These are phyloP conservation scores for Erigeron canadensis DNA, from an alignment of 129 eudicot species.

Conservation along the genomic window DNA sequence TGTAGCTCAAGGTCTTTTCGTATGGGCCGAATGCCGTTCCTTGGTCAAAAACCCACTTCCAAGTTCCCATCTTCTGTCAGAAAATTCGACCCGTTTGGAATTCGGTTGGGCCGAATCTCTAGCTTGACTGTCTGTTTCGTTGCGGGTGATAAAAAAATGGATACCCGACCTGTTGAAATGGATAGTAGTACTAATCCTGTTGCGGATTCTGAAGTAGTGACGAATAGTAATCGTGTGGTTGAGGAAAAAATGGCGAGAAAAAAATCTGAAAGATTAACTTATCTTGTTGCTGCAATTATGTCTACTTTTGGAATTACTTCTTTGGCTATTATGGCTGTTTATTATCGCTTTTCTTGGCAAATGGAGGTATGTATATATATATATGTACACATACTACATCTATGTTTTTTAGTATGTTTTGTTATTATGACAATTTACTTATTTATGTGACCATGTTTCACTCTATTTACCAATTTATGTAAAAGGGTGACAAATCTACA, in stretches of 20 bases:
- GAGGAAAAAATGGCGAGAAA: slow-evolving; percentile 81
- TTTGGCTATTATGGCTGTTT: slow-evolving; percentile 89
- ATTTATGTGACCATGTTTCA: no score
- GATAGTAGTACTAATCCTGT: not conserved
- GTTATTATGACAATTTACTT: not conserved
- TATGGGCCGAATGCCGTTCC: slow-evolving; percentile 31
- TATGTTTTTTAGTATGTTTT: not conserved
- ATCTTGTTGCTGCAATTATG: slow-evolving; percentile 90
- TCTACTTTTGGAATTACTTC: slow-evolving; percentile 89
- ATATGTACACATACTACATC: not conserved
- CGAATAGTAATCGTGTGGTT: slow-evolving; percentile 29
- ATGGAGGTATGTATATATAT: slow-evolving; percentile 62
- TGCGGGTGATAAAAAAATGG: slow-evolving; percentile 38
- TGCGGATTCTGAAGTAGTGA: slow-evolving; percentile 22
- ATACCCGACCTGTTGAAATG: not conserved
- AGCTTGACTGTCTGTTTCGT: slow-evolving; percentile 52
- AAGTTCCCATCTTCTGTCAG: slow-evolving; percentile 23
- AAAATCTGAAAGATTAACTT: slow-evolving; percentile 81
- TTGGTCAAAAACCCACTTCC: slow-evolving; percentile 34
- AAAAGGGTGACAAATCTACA: no score
- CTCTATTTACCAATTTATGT: no score
- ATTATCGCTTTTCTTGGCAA: slow-evolving; percentile 90
- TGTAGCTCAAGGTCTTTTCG: slow-evolving; percentile 39
- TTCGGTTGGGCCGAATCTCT: slow-evolving; percentile 23
- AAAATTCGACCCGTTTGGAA: slow-evolving; percentile 12